Conservation (phyloP, 2,329 filamentous ascomycete species). For the Pseudopyricularia javanii region DNA sequence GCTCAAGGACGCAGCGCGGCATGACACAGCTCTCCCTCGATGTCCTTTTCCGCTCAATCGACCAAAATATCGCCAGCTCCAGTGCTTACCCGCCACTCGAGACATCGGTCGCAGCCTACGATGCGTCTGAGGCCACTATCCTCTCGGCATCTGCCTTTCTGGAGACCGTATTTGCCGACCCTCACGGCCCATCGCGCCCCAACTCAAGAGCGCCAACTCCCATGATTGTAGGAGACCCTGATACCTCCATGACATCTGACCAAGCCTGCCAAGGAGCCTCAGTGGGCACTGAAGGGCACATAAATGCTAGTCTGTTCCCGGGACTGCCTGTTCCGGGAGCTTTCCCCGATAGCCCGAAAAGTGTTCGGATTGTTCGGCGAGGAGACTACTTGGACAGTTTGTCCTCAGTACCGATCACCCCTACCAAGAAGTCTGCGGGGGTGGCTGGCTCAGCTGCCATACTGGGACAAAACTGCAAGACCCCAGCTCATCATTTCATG, state of each 20-base stretch:
- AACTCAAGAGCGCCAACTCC: constrained; percentile 58
- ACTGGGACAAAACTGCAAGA: constrained; percentile 4
- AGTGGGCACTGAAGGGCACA: neutral
- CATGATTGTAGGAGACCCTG: constrained; percentile 47
- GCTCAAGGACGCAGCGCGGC: constrained; percentile 74
- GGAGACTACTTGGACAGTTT: constrained; percentile 10
- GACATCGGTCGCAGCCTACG: constrained; percentile 62
- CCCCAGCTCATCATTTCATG: constrained; percentile 26
- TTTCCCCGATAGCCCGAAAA: constrained; percentile 24
- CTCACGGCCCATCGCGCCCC: constrained; percentile 39
- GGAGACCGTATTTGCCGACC: constrained; percentile 64
- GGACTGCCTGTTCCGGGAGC: constrained; percentile 7
- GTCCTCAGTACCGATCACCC: constrained; percentile 5
- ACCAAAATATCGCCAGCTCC: constrained; percentile 55
- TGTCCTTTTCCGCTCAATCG: constrained; percentile 73
- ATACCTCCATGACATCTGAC: constrained; percentile 21
- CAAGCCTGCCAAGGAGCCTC: constrained; percentile 21
- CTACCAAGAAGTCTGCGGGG: constrained; percentile 1
- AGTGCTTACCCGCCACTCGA: constrained; percentile 48
- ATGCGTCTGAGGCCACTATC: constrained; percentile 70
- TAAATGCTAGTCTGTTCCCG: neutral
- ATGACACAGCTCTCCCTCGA: constrained; percentile 87
- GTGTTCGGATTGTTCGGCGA: constrained; percentile 30
- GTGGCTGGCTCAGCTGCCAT: neutral
- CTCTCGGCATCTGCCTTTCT: constrained; percentile 65